Conservation (phyloP, 2,329 filamentous ascomycete species). For the Aspergillus bombycis region DNA sequence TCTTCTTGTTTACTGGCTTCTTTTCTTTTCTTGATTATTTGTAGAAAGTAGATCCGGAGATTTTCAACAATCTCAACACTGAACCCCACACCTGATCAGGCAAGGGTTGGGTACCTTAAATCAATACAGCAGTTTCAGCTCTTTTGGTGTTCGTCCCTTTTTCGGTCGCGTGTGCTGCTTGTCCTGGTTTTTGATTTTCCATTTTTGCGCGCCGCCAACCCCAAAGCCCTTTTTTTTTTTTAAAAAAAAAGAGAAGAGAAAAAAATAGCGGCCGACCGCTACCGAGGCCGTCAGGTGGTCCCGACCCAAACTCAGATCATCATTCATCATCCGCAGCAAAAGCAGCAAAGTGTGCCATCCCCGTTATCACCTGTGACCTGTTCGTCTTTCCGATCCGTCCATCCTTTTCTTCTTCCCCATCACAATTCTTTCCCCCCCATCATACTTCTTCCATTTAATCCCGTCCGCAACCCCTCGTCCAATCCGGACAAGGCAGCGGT, state of each 20-base stretch:
- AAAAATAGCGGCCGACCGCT: constrained; percentile 20
- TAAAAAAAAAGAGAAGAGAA: background rate
- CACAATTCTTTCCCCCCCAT: background rate
- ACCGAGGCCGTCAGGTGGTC: constrained; percentile 38
- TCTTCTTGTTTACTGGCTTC: background rate
- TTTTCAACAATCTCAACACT: background rate
- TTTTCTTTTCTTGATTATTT: background rate
- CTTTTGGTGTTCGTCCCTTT: constrained; percentile 12
- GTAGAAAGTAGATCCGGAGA: background rate
- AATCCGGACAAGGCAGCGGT: constrained; percentile 18
- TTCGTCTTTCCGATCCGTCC: constrained; percentile 6
- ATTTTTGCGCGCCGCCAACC: constrained; percentile 6
- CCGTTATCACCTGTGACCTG: constrained; percentile 11
- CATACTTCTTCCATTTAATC: constrained; percentile 13
- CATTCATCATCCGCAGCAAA: constrained; percentile 20
- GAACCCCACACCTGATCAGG: constrained; percentile 2
- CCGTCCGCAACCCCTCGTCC: constrained; percentile 20
- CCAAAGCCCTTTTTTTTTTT: background rate
- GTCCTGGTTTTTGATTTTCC: constrained; percentile 1
- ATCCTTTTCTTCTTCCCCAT: constrained; percentile 8
- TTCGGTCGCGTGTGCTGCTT: constrained; percentile 24
- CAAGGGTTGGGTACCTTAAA: constrained; percentile 6
- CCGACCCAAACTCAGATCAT: constrained; percentile 27
- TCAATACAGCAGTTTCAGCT: background rate
- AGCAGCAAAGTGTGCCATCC: constrained; percentile 10